phyloP scores from a whole-genome alignment of 2,329 filamentous ascomycete species.

The Nemania abortiva region DNA sequence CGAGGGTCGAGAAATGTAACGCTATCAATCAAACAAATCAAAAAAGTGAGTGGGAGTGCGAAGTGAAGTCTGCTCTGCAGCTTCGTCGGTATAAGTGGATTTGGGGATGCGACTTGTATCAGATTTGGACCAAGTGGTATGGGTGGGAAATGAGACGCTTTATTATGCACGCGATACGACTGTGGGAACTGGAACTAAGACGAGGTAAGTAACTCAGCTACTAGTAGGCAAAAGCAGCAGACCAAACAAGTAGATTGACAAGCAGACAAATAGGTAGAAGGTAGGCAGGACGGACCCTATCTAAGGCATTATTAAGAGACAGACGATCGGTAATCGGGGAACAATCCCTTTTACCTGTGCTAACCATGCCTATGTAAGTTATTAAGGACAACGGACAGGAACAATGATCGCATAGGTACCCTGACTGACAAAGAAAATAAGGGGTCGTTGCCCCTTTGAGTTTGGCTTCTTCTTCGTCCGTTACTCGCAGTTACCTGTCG shows the following conservation, averaged over 20 bases:
- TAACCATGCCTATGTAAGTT: background rate
- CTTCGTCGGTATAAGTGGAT: constrained; percentile 36
- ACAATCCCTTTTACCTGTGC: constrained; percentile 7
- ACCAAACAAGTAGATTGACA: no score
- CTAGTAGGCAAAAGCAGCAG: constrained; percentile 31
- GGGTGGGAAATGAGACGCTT: constrained; percentile 20
- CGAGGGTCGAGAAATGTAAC: constrained; percentile 25
- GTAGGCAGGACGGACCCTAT: constrained; percentile 22
- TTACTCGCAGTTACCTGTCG: background rate
- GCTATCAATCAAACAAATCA: background rate
- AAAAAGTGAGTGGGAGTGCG: constrained; percentile 36
- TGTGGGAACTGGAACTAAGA: constrained; percentile 17
- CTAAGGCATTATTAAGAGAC: constrained; percentile 10
- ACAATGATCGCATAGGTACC: constrained; percentile 27
- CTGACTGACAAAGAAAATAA: constrained; percentile 28
- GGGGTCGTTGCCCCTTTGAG: constrained; percentile 38
- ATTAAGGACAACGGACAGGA: constrained; percentile 13
- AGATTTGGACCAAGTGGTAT: background rate
- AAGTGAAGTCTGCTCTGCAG: constrained; percentile 44
- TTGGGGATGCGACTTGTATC: constrained; percentile 23
- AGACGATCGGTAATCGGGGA: constrained; percentile 29
- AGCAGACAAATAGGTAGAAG: no score
- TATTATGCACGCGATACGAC: constrained; percentile 30
- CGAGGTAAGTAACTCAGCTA: constrained; percentile 17
- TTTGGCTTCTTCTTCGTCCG: background rate